phyloP scores from a whole-genome alignment of 2,329 filamentous ascomycete species.

The Botrytis paeoniae region DNA sequence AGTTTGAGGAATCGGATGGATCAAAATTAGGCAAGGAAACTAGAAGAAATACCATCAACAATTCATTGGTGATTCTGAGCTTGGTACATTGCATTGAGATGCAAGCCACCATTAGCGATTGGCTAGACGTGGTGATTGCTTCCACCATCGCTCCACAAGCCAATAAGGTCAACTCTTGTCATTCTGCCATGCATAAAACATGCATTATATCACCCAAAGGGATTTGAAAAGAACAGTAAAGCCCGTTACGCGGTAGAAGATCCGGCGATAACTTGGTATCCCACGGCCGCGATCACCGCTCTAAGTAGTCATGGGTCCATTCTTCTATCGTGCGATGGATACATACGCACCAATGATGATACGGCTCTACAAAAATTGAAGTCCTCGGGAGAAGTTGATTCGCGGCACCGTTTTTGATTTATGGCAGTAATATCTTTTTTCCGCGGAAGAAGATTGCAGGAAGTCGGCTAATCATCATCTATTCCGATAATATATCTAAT shows the following conservation, averaged over 20 bases:
- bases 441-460: neutral
- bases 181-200: neutral
- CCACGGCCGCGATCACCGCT: neutral
- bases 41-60: neutral
- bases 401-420: neutral
- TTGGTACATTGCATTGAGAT: neutral
- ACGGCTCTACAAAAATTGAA: neutral
- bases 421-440: neutral
- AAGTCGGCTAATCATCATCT: neutral
- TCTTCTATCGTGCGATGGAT: neutral
- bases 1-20: neutral
- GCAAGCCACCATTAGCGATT: neutral
- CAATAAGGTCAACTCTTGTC: neutral
- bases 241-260: neutral
- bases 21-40: neutral
- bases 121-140: neutral
- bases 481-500: neutral
- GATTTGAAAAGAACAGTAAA: neutral
- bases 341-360: neutral
- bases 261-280: slow-evolving; percentile 2
- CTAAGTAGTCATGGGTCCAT: neutral
- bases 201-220: neutral
- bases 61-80: neutral
- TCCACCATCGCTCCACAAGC: neutral
- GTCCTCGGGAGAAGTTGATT: neutral